These are phyloP conservation scores for Botrytis medusae DNA, from an alignment of 2,329 filamentous ascomycete species.

Conservation along the genomic window DNA sequence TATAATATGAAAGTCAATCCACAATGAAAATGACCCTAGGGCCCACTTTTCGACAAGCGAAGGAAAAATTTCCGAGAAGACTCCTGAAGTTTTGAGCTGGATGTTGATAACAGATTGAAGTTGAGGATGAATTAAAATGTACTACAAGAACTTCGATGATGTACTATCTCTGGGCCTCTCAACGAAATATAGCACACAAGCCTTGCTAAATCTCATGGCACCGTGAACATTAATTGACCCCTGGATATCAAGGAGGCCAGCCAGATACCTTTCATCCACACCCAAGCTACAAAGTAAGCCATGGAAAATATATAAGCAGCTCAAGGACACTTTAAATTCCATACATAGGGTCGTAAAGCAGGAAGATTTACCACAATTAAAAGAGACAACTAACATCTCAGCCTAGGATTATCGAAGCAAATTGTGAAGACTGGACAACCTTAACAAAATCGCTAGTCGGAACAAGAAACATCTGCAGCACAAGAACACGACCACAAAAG, in stretches of 20 bases:
- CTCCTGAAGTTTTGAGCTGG: neutral
- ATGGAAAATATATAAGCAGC: rapidly evolving
- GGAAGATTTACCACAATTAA: neutral
- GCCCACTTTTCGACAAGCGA: neutral
- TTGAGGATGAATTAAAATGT: rapidly evolving
- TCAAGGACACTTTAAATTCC: neutral
- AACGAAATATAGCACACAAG: neutral
- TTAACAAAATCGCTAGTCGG: neutral
- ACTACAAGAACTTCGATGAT: rapidly evolving
- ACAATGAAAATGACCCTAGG: neutral
- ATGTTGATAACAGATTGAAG: neutral
- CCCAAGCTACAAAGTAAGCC: too few relatives aligned
- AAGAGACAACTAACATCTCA: neutral
- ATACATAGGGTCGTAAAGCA: neutral
- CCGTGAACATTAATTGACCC: too few relatives aligned
- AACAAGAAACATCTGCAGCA: too few relatives aligned
- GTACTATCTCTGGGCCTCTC: rapidly evolving
- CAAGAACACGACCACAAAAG: neutral
- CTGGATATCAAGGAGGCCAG: neutral
- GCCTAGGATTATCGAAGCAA: neutral
- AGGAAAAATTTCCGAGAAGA: neutral
- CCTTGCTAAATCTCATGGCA: neutral
- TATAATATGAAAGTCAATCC: neutral
- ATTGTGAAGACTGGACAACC: neutral
- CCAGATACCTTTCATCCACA: neutral